phyloP scores from a whole-genome alignment of 441 rosid species.

The Syzygium malaccense region DNA sequence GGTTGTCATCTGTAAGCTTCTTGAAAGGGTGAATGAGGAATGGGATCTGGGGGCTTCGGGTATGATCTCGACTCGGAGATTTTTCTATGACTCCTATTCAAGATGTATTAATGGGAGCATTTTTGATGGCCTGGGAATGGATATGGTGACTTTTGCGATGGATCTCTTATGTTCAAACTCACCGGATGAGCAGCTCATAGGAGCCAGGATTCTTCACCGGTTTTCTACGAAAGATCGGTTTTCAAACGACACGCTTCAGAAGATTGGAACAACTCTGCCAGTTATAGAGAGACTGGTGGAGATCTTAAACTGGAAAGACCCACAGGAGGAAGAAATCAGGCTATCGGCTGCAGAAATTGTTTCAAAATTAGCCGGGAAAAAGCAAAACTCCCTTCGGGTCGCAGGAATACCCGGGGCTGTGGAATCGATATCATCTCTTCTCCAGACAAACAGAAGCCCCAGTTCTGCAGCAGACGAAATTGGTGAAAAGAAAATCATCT shows the following conservation, averaged over 20 bases:
- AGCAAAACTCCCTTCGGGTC: constrained; percentile 76
- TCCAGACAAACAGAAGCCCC: constrained; percentile 49
- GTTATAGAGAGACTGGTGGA: constrained; percentile 81
- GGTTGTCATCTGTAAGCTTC: constrained; percentile 44
- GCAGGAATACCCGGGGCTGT: constrained; percentile 87
- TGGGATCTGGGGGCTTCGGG: constrained; percentile 71
- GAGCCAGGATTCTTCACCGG: constrained; percentile 64
- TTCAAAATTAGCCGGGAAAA: constrained; percentile 70
- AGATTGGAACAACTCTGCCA: constrained; percentile 56
- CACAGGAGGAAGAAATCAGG: constrained; percentile 75
- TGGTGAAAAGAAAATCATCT: constrained; percentile 47
- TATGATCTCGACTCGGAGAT: constrained; percentile 55
- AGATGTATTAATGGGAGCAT: constrained; percentile 79
- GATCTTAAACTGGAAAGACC: constrained; percentile 93
- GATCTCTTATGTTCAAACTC: constrained; percentile 66
- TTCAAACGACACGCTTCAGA: constrained; percentile 75
- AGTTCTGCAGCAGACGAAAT: constrained; percentile 65
- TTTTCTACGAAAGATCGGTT: constrained; percentile 35
- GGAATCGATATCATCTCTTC: constrained; percentile 90
- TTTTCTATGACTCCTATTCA: constrained; percentile 89
- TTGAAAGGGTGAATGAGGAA: constrained; percentile 67
- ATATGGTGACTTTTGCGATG: constrained; percentile 66
- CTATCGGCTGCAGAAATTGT: constrained; percentile 71
- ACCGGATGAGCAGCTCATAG: constrained; percentile 82
- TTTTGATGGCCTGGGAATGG: constrained; percentile 91